A percentile compares a stretch with the other conserved stretches of the same genome.
Conservation (phyloP, 495 filamentous ascomycete species). For the Echria macrotheca region DNA sequence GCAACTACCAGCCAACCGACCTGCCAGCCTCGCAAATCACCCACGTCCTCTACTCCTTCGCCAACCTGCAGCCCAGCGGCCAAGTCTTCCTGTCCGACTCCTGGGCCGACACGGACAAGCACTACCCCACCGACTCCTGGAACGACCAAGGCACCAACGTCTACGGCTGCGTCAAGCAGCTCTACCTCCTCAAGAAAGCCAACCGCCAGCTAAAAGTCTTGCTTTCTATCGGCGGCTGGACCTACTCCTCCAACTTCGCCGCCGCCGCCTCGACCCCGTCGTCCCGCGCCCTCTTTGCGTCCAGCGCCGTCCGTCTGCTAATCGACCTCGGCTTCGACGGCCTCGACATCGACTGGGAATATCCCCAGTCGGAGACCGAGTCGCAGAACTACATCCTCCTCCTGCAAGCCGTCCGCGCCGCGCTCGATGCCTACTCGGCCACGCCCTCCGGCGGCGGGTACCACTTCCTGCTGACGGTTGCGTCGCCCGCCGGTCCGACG, state of each 20-base stretch:
- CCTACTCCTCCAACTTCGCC: conserved; percentile 75
- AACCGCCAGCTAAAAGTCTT: conserved; percentile 83
- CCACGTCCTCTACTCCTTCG: conserved; percentile 86
- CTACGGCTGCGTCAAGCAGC: conserved; percentile 82
- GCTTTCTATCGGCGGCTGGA: conserved; percentile 88
- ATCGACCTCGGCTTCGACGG: conserved; percentile 53
- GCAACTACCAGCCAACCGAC: conserved; percentile 74
- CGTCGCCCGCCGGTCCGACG: conserved; percentile 50
- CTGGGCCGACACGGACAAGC: conserved; percentile 66
- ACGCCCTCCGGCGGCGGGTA: conserved; percentile 38
- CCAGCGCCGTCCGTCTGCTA: conserved; percentile 57
- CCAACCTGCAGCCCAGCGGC: conserved; percentile 73
- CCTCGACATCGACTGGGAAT: conserved; percentile 49
- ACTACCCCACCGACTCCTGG: conserved; percentile 54
- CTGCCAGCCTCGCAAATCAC: conserved; percentile 77
- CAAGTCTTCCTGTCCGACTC: conserved; percentile 63
- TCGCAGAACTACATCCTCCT: conserved; percentile 69
- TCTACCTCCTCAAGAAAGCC: conserved; percentile 76
- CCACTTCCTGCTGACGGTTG: conserved; percentile 73
- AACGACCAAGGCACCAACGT: conserved; percentile 54
- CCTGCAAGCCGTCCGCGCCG: conserved; percentile 57
- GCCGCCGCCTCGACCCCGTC: conserved; percentile 53
- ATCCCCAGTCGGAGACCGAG: conserved; percentile 52
- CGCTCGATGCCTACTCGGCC: conserved; percentile 59
- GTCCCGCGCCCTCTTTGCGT: conserved; percentile 58